Percentiles rank a stretch among this genome's conserved stretches.
phyloP scores from a whole-genome alignment of 1,139 yeast genomes.

The Saccharomyces hybrid region DNA sequence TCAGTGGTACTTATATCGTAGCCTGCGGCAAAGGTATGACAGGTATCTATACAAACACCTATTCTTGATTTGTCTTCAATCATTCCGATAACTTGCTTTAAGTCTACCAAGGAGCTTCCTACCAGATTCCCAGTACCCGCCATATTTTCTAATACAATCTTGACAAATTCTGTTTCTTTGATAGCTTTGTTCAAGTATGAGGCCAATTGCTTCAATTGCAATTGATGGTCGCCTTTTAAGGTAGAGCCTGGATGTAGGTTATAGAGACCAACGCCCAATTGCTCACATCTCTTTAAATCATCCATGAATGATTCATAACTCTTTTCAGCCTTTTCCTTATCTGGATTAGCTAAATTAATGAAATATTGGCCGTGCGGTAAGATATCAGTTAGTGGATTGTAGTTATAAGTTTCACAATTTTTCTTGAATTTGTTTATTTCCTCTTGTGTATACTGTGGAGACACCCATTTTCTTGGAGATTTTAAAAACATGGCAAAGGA shows the following conservation, averaged over 20 bases:
- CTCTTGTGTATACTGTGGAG: constrained; percentile 63
- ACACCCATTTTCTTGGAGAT: constrained; percentile 85
- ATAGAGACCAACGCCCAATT: constrained; percentile 72
- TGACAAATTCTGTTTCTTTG: constrained; percentile 64
- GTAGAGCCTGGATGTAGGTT: constrained; percentile 95
- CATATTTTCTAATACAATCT: constrained; percentile 91
- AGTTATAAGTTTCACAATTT: constrained; percentile 54
- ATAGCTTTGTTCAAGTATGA: constrained; percentile 73
- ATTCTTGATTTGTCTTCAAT: constrained; percentile 72
- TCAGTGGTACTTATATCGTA: constrained; percentile 66
- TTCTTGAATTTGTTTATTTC: constrained; percentile 60
- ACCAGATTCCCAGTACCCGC: constrained; percentile 93
- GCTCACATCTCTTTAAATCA: constrained; percentile 81
- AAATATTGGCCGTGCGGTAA: constrained; percentile 94
- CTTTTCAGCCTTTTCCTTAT: constrained; percentile 64
- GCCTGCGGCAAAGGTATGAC: constrained; percentile 95
- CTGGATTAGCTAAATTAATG: constrained; percentile 89
- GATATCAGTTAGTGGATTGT: constrained; percentile 67
- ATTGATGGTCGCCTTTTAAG: constrained; percentile 59
- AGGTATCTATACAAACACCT: constrained; percentile 93
- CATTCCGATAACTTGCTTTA: constrained; percentile 63
- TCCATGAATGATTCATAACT: constrained; percentile 77
- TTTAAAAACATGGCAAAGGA: constrained; percentile 86
- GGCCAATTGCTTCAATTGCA: constrained; percentile 63
- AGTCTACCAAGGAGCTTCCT: constrained; percentile 74